Conservation (phyloP, 257 asterid genomes). For the Ilex asprella region DNA sequence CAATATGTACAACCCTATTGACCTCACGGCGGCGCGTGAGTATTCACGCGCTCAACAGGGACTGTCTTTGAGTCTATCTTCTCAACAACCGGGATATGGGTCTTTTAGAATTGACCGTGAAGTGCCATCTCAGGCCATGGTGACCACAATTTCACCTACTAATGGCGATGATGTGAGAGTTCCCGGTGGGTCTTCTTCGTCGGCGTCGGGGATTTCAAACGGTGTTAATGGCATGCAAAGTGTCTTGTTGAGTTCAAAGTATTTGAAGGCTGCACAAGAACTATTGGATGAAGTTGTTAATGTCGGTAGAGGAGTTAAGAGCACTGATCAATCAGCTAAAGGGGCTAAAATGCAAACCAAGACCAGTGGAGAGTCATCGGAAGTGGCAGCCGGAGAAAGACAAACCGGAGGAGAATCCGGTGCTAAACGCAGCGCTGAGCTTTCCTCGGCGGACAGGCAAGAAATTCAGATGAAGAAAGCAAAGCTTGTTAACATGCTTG, state of each 20-base stretch:
- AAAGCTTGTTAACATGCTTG: constrained; percentile 93
- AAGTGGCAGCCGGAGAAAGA: constrained; percentile 20
- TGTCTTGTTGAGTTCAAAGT: constrained; percentile 60
- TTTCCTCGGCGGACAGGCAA: constrained; percentile 70
- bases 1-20: constrained; percentile 45
- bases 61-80: constrained; percentile 64
- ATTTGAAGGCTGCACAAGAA: constrained; percentile 83
- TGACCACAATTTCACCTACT: constrained; percentile 26
- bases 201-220: constrained; percentile 71
- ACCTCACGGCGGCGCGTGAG: constrained; percentile 58
- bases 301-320: constrained; percentile 58
- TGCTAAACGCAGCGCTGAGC: constrained; percentile 51
- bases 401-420: constrained; percentile 34
- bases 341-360: constrained; percentile 24
- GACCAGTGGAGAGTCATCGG: constrained; percentile 33
- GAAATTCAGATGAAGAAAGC: constrained; percentile 98
- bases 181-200: constrained; percentile 54
- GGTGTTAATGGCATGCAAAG: constrained; percentile 55
- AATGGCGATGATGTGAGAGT: constrained; percentile 36
- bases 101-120: constrained; percentile 40
- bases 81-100: constrained; percentile 50
- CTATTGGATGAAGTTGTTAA: constrained; percentile 92
- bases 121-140: constrained; percentile 27
- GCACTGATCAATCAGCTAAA: constrained; percentile 20
- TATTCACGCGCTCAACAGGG: constrained; percentile 62